A percentile compares a stretch with the other conserved stretches of the same genome.
Evolutionary conservation across 164 flowering plant species (phyloP).

Genomic region (Annona squamosa): DNA sequence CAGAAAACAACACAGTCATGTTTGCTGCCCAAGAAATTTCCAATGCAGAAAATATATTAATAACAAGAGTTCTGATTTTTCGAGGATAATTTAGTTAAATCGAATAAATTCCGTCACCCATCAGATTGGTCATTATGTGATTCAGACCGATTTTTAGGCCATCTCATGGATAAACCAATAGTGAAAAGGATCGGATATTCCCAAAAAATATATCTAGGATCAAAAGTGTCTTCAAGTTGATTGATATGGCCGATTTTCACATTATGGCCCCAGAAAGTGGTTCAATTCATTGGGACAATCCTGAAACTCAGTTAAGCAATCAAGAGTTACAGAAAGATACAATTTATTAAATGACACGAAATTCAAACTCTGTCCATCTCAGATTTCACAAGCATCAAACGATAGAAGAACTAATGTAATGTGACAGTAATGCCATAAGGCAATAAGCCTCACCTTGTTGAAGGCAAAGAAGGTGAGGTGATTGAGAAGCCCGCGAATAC

Average conservation of each 20-base stretch:
- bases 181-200: background rate
- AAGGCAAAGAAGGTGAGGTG: conserved; percentile 32
- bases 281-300: background rate
- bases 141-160: background rate
- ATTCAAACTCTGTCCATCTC: background rate
- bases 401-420: background rate
- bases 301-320: background rate
- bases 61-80: background rate
- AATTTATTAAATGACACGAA: background rate
- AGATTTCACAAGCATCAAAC: background rate
- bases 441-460: conserved; percentile 37
- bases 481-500: conserved; percentile 65
- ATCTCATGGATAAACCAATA: background rate
- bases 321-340: background rate
- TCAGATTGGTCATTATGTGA: background rate
- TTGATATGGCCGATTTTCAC: background rate
- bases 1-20: background rate
- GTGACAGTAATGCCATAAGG: background rate
- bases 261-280: background rate
- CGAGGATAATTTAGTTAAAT: background rate
- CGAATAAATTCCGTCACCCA: background rate
- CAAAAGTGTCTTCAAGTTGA: background rate
- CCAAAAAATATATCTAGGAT: background rate
- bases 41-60: background rate
- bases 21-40: background rate